Conservation (phyloP, 768 basidiomycete species). For the Sutorius australiensis region DNA sequence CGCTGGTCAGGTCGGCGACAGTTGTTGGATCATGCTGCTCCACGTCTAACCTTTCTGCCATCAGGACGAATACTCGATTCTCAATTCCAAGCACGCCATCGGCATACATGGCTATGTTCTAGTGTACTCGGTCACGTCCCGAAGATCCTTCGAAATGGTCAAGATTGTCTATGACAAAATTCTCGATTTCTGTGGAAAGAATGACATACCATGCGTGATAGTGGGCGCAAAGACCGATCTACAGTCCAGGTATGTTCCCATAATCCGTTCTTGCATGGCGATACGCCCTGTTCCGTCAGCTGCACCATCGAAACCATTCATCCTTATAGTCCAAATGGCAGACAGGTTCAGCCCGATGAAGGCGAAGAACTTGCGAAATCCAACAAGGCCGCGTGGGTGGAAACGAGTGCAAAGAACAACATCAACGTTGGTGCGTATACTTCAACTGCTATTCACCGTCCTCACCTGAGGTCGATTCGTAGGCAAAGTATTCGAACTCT, state of each 20-base stretch:
- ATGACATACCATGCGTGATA: slow-evolving; percentile 87
- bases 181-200: slow-evolving; percentile 77
- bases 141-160: slow-evolving; percentile 93
- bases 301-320: slow-evolving; percentile 18
- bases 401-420: slow-evolving; percentile 86
- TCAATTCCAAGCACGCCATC: slow-evolving; percentile 91
- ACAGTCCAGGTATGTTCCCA: slow-evolving; percentile 56
- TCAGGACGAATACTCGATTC: slow-evolving; percentile 90
- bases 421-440: slow-evolving; percentile 79
- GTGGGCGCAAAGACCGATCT: slow-evolving; percentile 93
- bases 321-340: slow-evolving; percentile 40
- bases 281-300: slow-evolving; percentile 9
- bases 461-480: neutral
- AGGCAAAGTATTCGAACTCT: slow-evolving; percentile 85
- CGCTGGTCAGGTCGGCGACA: slow-evolving; percentile 79
- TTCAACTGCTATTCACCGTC: neutral
- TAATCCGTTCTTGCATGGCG: slow-evolving; percentile 5
- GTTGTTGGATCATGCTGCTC: neutral
- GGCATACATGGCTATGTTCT: slow-evolving; percentile 97
- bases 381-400: slow-evolving; percentile 76
- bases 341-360: slow-evolving; percentile 73
- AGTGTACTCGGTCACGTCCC: slow-evolving; percentile 89
- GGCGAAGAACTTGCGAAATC: slow-evolving; percentile 70
- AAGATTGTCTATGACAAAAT: slow-evolving; percentile 93
- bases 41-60: slow-evolving; percentile 2